Percentiles rank a stretch among this genome's conserved stretches.
Evolutionary conservation across 192 early-diverging fungal species (phyloP).

Genomic region (Paraglomus occultum): DNA sequence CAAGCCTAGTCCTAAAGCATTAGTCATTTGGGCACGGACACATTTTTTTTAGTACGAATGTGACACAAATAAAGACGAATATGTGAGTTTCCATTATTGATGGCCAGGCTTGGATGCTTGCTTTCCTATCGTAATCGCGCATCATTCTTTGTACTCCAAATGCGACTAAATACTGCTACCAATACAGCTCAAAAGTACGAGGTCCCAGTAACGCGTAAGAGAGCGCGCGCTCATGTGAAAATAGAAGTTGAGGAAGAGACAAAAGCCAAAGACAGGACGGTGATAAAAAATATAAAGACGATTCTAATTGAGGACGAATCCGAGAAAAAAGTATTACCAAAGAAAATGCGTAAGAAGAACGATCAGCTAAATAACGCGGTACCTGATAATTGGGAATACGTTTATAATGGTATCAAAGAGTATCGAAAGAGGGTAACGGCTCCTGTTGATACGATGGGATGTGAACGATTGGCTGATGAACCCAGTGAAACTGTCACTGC

Average conservation of each 20-base stretch:
- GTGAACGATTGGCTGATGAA: conserved; percentile 64
- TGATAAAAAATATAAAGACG: neutral
- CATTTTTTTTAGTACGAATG: too few species aligned
- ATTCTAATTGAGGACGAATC: neutral
- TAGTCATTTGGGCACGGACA: too few species aligned
- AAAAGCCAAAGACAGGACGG: neutral
- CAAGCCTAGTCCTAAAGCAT: too few species aligned
- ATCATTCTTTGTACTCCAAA: too few species aligned
- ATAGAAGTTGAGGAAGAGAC: conserved; percentile 20
- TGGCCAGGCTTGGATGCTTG: too few species aligned
- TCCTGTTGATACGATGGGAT: conserved; percentile 90
- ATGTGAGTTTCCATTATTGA: too few species aligned
- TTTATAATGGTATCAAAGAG: conserved; percentile 53
- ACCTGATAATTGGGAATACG: conserved; percentile 10
- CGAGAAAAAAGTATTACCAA: neutral
- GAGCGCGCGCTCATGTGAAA: conserved; percentile 1
- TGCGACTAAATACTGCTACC: too few species aligned
- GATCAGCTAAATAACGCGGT: neutral
- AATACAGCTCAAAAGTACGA: too few species aligned
- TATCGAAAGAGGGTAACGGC: conserved; percentile 65
- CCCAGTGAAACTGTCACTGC: conserved; percentile 35
- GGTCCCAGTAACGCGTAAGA: neutral
- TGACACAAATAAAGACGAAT: too few species aligned
- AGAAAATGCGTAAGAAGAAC: neutral
- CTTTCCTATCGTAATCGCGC: too few species aligned